Evolutionary conservation across 306 rosid genomes (phyloP).

Genomic region (Quercus alba): DNA sequence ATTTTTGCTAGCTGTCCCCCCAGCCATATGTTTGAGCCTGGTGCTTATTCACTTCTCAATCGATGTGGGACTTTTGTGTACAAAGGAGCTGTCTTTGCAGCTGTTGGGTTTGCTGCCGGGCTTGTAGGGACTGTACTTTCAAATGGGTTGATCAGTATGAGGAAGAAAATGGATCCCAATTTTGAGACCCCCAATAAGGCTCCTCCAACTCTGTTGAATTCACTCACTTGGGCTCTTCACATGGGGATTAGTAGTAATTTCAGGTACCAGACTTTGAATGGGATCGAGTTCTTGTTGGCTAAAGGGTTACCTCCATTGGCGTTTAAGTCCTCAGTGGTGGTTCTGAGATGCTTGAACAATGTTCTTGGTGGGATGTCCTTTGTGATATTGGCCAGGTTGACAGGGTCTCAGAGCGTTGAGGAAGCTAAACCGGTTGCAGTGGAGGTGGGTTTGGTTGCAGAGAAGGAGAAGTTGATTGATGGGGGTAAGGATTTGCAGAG

Average conservation of each 20-base stretch:
- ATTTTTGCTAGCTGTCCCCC: slow-evolving; percentile 71
- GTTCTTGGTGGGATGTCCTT: slow-evolving; percentile 87
- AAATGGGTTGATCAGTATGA: slow-evolving; percentile 72
- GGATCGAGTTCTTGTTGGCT: slow-evolving; percentile 63
- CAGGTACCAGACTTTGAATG: slow-evolving; percentile 87
- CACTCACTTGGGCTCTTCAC: slow-evolving; percentile 85
- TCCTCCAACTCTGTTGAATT: slow-evolving; percentile 75
- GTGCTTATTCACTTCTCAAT: slow-evolving; percentile 42
- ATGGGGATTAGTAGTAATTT: slow-evolving; percentile 88
- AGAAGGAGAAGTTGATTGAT: slow-evolving; percentile 48
- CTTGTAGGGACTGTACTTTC: slow-evolving; percentile 73
- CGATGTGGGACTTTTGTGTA: slow-evolving; percentile 73
- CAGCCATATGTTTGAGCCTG: slow-evolving; percentile 96
- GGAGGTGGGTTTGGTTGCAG: slow-evolving; percentile 33
- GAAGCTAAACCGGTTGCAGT: slow-evolving; percentile 17
- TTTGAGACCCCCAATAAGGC: slow-evolving; percentile 87
- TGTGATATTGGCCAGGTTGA: slow-evolving; percentile 75
- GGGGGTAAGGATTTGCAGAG: slow-evolving; percentile 38
- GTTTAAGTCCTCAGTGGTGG: slow-evolving; percentile 81
- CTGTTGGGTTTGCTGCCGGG: slow-evolving; percentile 83
- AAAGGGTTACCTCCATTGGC: slow-evolving; percentile 61
- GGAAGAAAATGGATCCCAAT: slow-evolving; percentile 86
- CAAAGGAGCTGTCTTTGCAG: slow-evolving; percentile 71
- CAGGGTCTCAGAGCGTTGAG: slow-evolving; percentile 70
- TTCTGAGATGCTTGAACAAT: slow-evolving; percentile 71